Evolutionary conservation across 306 rosid genomes (phyloP).

Genomic region (peach (Prunus persica)): DNA sequence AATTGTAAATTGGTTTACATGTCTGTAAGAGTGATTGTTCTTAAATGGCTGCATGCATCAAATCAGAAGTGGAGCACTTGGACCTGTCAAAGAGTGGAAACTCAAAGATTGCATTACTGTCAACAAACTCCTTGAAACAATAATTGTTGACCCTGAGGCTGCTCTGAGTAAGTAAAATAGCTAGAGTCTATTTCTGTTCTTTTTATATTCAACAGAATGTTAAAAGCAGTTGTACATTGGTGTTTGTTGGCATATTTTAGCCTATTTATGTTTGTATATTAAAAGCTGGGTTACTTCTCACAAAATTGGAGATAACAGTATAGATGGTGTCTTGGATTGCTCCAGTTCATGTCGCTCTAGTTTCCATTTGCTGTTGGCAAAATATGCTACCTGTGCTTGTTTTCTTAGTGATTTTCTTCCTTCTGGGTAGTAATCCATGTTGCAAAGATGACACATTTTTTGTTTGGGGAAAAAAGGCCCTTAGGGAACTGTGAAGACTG

Average conservation of each 20-base stretch:
- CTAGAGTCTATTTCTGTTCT: background rate
- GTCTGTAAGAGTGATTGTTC: background rate
- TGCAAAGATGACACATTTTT: background rate
- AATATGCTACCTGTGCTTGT: too few relatives aligned
- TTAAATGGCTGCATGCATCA: conserved; percentile 16
- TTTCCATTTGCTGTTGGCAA: background rate
- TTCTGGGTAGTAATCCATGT: background rate
- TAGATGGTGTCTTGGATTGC: background rate
- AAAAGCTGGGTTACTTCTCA: background rate
- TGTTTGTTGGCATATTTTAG: background rate
- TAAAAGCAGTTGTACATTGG: background rate
- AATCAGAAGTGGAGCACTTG: conserved; percentile 68
- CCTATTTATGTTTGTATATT: background rate
- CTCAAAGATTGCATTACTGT: conserved; percentile 75
- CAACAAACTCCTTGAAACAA: conserved; percentile 69
- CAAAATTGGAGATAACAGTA: background rate
- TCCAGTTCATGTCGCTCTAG: background rate
- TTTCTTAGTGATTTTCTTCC: background rate
- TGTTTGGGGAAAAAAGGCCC: background rate
- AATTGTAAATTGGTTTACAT: conserved; percentile 12
- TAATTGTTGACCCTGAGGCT: conserved; percentile 55
- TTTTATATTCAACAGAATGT: background rate
- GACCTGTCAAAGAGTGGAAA: conserved; percentile 67
- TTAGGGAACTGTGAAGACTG: background rate
- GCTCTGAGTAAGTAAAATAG: conserved; percentile 58